Percentiles rank a stretch among this genome's conserved stretches.
Conservation (phyloP, 139 green algal genomes). For the Coelastrella sp. region DNA sequence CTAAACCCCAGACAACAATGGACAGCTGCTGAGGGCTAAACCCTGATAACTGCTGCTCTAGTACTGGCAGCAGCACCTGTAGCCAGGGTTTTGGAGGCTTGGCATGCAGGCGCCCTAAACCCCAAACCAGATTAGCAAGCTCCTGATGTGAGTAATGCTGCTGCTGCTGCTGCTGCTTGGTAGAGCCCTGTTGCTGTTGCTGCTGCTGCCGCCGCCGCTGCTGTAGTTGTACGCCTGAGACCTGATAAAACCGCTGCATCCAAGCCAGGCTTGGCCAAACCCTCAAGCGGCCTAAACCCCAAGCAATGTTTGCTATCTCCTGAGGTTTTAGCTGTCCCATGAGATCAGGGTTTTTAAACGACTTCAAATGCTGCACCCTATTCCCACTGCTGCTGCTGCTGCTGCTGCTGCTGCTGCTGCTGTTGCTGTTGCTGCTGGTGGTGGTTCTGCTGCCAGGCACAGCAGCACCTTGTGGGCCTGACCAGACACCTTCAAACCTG, state of each 20-base stretch:
- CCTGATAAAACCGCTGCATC: conserved; percentile 19
- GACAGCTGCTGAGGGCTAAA: conserved; percentile 46
- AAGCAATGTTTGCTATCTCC: conserved; percentile 42
- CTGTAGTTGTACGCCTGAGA: not conserved
- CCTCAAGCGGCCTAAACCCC: conserved; percentile 34
- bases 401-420: conserved; percentile 16
- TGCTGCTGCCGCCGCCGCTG: conserved; percentile 8
- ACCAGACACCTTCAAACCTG: too few relatives aligned
- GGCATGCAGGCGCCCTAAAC: conserved; percentile 17
- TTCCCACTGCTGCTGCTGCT: not conserved
- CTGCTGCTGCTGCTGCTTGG: not conserved
- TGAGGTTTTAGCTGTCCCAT: conserved; percentile 22
- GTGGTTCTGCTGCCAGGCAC: not conserved
- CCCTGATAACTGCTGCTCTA: not conserved
- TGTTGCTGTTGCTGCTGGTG: not conserved
- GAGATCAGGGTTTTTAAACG: not conserved
- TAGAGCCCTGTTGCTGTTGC: not conserved
- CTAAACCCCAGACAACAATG: conserved; percentile 35
- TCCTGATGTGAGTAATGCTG: conserved; percentile 18
- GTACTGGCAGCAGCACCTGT: not conserved
- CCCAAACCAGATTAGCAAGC: conserved; percentile 40
- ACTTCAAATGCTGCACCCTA: not conserved
- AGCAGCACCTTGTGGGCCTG: too few relatives aligned
- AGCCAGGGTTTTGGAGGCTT: conserved; percentile 25
- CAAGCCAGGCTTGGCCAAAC: conserved; percentile 16